Base-by-base conservation (phyloP, 2,329 filamentous ascomycete genomes). In the Exophiala lecanii-corni region DNA sequence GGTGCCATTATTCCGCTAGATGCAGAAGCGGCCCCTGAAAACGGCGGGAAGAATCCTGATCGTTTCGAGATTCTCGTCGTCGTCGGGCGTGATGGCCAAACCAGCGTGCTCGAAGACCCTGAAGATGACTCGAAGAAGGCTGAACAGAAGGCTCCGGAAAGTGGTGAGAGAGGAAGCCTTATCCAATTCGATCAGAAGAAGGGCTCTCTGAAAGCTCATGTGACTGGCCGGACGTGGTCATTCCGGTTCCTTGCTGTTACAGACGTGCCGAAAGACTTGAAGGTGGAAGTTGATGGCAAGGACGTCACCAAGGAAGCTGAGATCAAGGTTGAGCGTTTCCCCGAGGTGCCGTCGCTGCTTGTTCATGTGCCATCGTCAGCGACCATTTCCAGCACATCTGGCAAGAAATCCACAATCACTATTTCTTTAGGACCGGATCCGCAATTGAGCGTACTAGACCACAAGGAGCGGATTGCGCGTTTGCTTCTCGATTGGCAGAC, bases 1-100 rank as follows among this genome's bases (percentile, higher is more conserved):
- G 79, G 79, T 0, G 65, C 76, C 9, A 79, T 82, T 41, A 62
- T 82, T 4, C 74, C 78, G 0, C 61, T 81, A 0, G 78, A 82
- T 43, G 63, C 56, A 1, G 60, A 62, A 3, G 46, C 51, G 25
- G 59, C 58, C 2, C 70, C 72, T 0, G 52, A 47, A 2, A 77
- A 76, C 39, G 75, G 75, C 2, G 68, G 66, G 1, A 55, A 58
- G 0, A 74, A 73, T 36, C 75, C 76, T 0, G 55, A 60, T 2
- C 58, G 56, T 1, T 61, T 78, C 13, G 73, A 78, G 47, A 57
- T 80, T 19, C 57, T 77, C 0, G 60, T 74, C 1, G 65, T 71
- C 0, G 62, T 73, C 2, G 73, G 72, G 4, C 55, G 59, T 34
- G 39, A 54, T 21, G 53, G 54, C 1, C 47, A 61, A 0, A 74